Conservation (phyloP, 352 stramenopile species). For the Phytophthora nicotianae region DNA sequence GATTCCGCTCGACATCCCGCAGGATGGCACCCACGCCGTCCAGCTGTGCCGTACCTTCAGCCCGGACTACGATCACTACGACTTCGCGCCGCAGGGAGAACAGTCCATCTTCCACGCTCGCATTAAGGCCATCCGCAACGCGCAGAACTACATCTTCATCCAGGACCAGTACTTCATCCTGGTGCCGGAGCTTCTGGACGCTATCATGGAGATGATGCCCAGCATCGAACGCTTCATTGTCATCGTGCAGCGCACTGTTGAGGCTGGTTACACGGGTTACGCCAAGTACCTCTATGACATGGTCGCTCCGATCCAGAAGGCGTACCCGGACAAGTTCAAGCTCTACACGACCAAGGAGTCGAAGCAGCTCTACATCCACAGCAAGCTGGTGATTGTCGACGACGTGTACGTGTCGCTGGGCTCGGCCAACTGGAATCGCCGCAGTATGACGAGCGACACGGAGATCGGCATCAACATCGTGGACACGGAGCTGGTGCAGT, state of each 20-base stretch:
- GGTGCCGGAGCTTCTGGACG: slow-evolving; percentile 60
- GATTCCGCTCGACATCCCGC: slow-evolving; percentile 14
- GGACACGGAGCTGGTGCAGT: slow-evolving; percentile 43
- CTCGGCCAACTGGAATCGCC: slow-evolving; percentile 92
- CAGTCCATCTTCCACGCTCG: slow-evolving; percentile 55
- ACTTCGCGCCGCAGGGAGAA: slow-evolving; percentile 59
- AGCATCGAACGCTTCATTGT: slow-evolving; percentile 58
- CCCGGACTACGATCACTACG: slow-evolving; percentile 40
- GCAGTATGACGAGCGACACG: slow-evolving; percentile 77
- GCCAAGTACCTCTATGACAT: slow-evolving; percentile 74
- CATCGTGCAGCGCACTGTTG: slow-evolving; percentile 48
- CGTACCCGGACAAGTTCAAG: slow-evolving; percentile 63
- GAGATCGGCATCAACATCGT: slow-evolving; percentile 68
- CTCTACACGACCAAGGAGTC: slow-evolving; percentile 59
- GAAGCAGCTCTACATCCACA: slow-evolving; percentile 77
- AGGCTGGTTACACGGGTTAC: slow-evolving; percentile 53
- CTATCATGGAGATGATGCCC: slow-evolving; percentile 47
- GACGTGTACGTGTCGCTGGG: slow-evolving; percentile 87
- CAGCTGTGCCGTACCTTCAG: slow-evolving; percentile 70
- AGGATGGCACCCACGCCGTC: slow-evolving; percentile 30
- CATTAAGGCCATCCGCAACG: slow-evolving; percentile 62
- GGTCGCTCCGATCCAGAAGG: slow-evolving; percentile 49
- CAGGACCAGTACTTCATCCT: slow-evolving; percentile 79
- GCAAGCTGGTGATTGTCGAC: slow-evolving; percentile 82
- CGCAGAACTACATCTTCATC: slow-evolving; percentile 70